These are phyloP conservation scores for Tulasnella sp. DNA, from an alignment of 768 basidiomycete species.

Conservation along the genomic window DNA sequence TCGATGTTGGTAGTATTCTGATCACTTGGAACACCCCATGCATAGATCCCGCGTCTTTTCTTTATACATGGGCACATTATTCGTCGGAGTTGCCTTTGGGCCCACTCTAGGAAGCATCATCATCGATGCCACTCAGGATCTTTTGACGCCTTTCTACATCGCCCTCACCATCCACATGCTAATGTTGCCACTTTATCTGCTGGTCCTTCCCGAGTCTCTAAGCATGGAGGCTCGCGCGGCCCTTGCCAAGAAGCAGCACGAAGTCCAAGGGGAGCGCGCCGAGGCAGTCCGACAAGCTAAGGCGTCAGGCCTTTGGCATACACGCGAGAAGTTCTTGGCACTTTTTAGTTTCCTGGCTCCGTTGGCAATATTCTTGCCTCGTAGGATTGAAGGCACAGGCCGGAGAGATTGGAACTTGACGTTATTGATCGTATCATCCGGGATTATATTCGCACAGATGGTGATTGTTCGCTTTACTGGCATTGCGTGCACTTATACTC, in stretches of 20 bases:
- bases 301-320: conserved; percentile 7
- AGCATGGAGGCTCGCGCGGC: conserved; percentile 37
- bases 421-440: conserved; percentile 43
- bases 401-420: conserved; percentile 56
- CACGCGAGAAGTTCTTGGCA: conserved; percentile 33
- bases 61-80: conserved; percentile 51
- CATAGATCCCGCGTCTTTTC: conserved; percentile 56
- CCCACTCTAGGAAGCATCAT: conserved; percentile 60
- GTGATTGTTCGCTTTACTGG: conserved; percentile 28
- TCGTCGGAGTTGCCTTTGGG: conserved; percentile 65
- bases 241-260: conserved; percentile 26
- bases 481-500: background rate
- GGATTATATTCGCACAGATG: conserved; percentile 33
- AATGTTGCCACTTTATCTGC: conserved; percentile 39
- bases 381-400: conserved; percentile 24
- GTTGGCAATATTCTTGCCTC: conserved; percentile 51
- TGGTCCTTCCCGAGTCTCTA: conserved; percentile 71
- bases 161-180: conserved; percentile 40
- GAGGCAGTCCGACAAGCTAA: background rate
- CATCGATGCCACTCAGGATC: conserved; percentile 42
- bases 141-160: conserved; percentile 63
- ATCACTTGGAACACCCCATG: background rate
- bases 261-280: background rate
- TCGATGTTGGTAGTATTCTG: background rate
- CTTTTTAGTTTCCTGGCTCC: conserved; percentile 59